Conservation (phyloP, 768 basidiomycete genomes). For the Lentinula sp. region DNA sequence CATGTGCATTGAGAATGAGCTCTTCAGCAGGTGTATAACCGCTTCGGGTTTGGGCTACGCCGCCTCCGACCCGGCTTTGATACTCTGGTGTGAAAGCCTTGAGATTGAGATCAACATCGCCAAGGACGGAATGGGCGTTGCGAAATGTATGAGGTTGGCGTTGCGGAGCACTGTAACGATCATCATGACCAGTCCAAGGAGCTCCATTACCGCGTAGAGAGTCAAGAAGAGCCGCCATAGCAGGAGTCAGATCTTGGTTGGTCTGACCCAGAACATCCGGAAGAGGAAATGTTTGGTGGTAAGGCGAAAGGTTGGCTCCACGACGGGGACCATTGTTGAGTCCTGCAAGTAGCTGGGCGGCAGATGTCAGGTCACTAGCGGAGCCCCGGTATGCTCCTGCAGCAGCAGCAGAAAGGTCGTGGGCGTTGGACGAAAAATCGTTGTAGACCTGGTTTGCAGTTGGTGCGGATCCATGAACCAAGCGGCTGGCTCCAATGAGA, state of each 20-base stretch:
- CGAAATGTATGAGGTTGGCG: background rate
- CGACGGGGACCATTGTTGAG: background rate
- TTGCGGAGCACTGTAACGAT: slow-evolving; percentile 1
- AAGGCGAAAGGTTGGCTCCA: background rate
- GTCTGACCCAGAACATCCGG: background rate
- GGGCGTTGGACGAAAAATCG: slow-evolving; percentile 9
- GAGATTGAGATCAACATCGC: slow-evolving; percentile 9
- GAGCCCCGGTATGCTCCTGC: slow-evolving; percentile 7
- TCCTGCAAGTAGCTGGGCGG: background rate
- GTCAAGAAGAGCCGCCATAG: slow-evolving; percentile 25
- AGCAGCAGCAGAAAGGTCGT: slow-evolving; percentile 5
- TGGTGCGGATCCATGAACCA: background rate
- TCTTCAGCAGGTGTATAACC: slow-evolving; percentile 70
- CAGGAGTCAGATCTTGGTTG: slow-evolving; percentile 8
- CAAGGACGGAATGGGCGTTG: slow-evolving; percentile 2
- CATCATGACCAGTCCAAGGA: slow-evolving; percentile 14
- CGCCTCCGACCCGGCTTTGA: background rate
- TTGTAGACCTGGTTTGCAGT: slow-evolving; percentile 4
- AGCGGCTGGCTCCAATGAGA: slow-evolving; percentile 1
- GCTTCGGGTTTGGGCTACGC: slow-evolving; percentile 28
- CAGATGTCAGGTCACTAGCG: background rate
- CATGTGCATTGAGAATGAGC: slow-evolving; percentile 54
- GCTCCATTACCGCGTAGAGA: slow-evolving; percentile 21
- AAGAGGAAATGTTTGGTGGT: background rate
- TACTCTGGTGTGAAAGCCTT: slow-evolving; percentile 8